A percentile compares a stretch with the other conserved stretches of the same genome.
Evolutionary conservation across 2,329 filamentous ascomycete genomes (phyloP).

Genomic region (Lasiodiplodia sp.): DNA sequence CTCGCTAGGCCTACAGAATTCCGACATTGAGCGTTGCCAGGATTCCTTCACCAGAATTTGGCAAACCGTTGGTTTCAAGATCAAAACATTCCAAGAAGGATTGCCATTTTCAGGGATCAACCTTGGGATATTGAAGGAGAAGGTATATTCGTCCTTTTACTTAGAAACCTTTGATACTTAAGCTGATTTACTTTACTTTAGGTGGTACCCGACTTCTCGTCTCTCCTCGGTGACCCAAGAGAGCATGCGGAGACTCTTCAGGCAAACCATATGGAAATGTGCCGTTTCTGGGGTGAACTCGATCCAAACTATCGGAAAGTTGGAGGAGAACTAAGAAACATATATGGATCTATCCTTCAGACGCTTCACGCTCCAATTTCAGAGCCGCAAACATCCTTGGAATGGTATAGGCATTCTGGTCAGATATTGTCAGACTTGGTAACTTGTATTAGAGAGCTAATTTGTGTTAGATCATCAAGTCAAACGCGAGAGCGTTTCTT

Average conservation of each 20-base stretch:
- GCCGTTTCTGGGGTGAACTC: not conserved
- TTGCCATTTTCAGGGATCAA: not conserved
- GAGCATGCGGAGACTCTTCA: not conserved
- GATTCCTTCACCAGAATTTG: not conserved
- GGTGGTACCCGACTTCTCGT: not conserved
- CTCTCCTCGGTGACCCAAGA: not conserved
- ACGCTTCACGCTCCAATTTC: too few species aligned
- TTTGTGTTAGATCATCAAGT: too few species aligned
- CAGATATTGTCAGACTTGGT: too few species aligned
- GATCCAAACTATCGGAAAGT: not conserved
- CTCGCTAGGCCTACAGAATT: not conserved
- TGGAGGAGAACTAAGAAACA: not conserved
- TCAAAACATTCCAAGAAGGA: not conserved
- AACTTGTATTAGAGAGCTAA: too few species aligned
- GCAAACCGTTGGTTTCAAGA: not conserved
- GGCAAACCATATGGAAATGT: not conserved
- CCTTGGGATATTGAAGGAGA: not conserved
- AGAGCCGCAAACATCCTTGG: too few species aligned
- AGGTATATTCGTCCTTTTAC: too few species aligned
- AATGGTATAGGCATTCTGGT: too few species aligned
- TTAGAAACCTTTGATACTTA: too few species aligned
- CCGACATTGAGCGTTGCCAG: not conserved
- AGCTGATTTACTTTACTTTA: too few species aligned
- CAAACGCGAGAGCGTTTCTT: too few species aligned
- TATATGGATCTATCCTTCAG: too few species aligned